These are phyloP conservation scores for Lyophyllum shimeji DNA, from an alignment of 768 basidiomycete species.

Conservation along the genomic window DNA sequence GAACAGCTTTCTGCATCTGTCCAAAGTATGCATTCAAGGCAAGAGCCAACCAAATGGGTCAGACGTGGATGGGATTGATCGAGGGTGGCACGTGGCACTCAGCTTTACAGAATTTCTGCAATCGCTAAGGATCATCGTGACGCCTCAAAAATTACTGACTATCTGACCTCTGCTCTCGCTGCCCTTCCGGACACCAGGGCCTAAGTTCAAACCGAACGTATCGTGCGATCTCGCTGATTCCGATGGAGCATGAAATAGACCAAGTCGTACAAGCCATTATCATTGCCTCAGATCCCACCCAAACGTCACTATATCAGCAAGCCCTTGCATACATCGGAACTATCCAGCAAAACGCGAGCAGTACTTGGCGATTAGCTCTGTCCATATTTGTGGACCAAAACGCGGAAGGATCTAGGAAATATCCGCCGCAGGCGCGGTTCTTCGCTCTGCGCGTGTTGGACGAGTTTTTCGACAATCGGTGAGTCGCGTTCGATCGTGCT, in stretches of 20 bases:
- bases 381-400: conserved; percentile 67
- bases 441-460: conserved; percentile 80
- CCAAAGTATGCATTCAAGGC: too few relatives aligned
- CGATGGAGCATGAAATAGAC: conserved; percentile 76
- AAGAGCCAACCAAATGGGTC: background rate
- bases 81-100: conserved; percentile 15
- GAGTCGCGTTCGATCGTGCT: conserved; percentile 29
- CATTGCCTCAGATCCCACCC: conserved; percentile 82
- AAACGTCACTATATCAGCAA: conserved; percentile 73
- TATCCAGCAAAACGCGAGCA: conserved; percentile 72
- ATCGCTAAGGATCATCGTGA: conserved; percentile 21
- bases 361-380: conserved; percentile 81
- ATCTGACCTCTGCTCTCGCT: conserved; percentile 12
- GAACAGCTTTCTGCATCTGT: background rate
- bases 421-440: conserved; percentile 73
- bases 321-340: conserved; percentile 81
- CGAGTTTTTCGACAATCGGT: conserved; percentile 83
- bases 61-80: conserved; percentile 11
- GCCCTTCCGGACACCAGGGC: conserved; percentile 1
- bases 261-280: conserved; percentile 82
- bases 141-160: conserved; percentile 19
- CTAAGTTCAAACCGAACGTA: background rate
- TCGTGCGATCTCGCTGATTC: conserved; percentile 3
- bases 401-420: conserved; percentile 61
- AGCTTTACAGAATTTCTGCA: conserved; percentile 16